Conservation (phyloP, 495 filamentous ascomycete species). For the Penicillium psychrofluorescens region DNA sequence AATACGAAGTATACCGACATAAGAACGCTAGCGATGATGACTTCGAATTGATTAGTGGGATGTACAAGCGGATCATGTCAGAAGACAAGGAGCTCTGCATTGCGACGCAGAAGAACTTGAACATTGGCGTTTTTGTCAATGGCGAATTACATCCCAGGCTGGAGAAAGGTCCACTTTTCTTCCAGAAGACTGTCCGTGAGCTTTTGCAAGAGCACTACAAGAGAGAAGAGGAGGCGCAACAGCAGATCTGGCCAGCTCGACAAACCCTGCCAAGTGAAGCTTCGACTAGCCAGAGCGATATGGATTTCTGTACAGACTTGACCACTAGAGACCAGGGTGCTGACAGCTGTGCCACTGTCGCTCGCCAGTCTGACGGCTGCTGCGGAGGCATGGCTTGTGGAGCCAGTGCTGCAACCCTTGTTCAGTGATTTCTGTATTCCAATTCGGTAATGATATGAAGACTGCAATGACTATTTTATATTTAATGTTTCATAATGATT, state of each 20-base stretch:
- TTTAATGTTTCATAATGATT: no score
- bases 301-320: conserved; percentile 32
- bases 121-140: conserved; percentile 33
- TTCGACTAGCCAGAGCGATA: conserved; percentile 23
- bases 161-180: conserved; percentile 39
- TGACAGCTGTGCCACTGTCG: conserved; percentile 3
- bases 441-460: no score
- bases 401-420: conserved; percentile 10
- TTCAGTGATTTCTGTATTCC: conserved; percentile 1
- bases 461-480: no score
- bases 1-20: conserved; percentile 44
- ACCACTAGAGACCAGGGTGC: conserved; percentile 7
- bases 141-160: conserved; percentile 37
- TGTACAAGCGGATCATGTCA: conserved; percentile 37
- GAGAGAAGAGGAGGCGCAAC: conserved; percentile 28
- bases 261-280: conserved; percentile 26
- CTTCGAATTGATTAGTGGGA: conserved; percentile 31
- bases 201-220: conserved; percentile 30
- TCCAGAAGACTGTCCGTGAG: conserved; percentile 37
- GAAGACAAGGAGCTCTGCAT: conserved; percentile 41
- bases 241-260: conserved; percentile 44
- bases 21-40: conserved; percentile 34
- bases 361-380: conserved; percentile 9
- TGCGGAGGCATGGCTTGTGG: conserved; percentile 16
- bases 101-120: conserved; percentile 36